A percentile compares a stretch with the other conserved stretches of the same genome.
These are phyloP conservation scores for Miscanthus lutarioriparius DNA, from an alignment of 176 grass and related monocot genomes.

Conservation along the genomic window DNA sequence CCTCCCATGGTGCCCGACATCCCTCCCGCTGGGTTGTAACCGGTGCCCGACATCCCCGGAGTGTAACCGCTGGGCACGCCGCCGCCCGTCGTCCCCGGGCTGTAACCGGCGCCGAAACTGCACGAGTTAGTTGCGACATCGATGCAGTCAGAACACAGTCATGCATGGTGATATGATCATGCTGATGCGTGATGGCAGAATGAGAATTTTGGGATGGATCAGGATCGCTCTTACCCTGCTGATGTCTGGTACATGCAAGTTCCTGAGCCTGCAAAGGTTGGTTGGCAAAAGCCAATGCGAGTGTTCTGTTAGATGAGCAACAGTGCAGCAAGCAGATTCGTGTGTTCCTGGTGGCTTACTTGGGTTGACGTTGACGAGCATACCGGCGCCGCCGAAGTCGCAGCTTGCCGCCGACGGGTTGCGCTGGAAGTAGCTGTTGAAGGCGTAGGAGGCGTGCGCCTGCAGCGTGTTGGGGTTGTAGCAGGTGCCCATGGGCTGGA, in stretches of 20 bases:
- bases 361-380: conserved; percentile 86
- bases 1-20: conserved; percentile 14
- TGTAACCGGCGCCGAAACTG: conserved; percentile 50
- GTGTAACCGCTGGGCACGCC: conserved; percentile 42
- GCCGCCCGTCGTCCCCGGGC: conserved; percentile 34
- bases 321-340: not conserved
- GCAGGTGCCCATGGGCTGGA: conserved; percentile 84
- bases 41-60: conserved; percentile 39
- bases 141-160: not conserved
- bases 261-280: conserved; percentile 59
- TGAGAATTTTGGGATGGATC: not conserved
- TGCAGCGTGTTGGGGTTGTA: conserved; percentile 81
- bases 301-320: not conserved
- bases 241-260: conserved; percentile 64
- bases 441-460: conserved; percentile 89
- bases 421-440: conserved; percentile 92
- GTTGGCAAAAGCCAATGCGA: not conserved
- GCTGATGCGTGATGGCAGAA: not conserved
- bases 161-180: too few relatives aligned
- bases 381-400: conserved; percentile 86
- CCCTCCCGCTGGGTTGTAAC: not conserved
- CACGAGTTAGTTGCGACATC: not conserved
- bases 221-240: conserved; percentile 48
- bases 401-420: conserved; percentile 85
- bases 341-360: conserved; percentile 39